These are phyloP conservation scores for Cynara cardunculus DNA, from an alignment of 129 eudicot genomes.

Conservation along the genomic window DNA sequence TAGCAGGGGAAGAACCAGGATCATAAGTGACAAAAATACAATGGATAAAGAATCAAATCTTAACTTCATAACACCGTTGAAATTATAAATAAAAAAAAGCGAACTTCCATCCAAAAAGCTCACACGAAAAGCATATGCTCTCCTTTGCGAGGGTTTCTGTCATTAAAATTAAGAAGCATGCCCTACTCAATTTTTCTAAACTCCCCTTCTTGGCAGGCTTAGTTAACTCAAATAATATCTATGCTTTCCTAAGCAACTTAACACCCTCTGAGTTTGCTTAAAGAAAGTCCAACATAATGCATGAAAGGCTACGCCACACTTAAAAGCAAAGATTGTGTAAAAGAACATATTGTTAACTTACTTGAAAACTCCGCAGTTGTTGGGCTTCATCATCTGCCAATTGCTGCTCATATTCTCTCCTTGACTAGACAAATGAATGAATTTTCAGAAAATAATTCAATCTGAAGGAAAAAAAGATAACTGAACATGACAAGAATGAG, in stretches of 20 bases:
- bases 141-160: no score
- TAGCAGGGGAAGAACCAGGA: no score
- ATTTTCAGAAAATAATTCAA: slow-evolving; percentile 17
- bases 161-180: no score
- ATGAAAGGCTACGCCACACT: not conserved
- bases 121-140: no score
- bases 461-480: not conserved
- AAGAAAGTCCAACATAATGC: not conserved
- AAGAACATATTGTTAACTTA: slow-evolving; percentile 15
- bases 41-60: no score
- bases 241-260: not conserved
- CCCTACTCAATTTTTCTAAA: no score
- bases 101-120: no score
- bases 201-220: not conserved
- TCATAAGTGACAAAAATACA: no score
- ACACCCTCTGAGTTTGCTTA: not conserved
- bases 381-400: slow-evolving; percentile 78
- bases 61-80: no score
- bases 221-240: not conserved
- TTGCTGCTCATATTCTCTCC: slow-evolving; percentile 81
- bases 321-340: not conserved
- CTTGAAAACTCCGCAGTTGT: slow-evolving; percentile 75
- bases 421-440: slow-evolving; percentile 51
- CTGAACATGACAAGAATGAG: not conserved
- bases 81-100: no score